Percentiles rank a stretch among this genome's conserved stretches.
Evolutionary conservation across 2,329 filamentous ascomycete genomes (phyloP).

Genomic region (Paraphaeosphaeria minitans): DNA sequence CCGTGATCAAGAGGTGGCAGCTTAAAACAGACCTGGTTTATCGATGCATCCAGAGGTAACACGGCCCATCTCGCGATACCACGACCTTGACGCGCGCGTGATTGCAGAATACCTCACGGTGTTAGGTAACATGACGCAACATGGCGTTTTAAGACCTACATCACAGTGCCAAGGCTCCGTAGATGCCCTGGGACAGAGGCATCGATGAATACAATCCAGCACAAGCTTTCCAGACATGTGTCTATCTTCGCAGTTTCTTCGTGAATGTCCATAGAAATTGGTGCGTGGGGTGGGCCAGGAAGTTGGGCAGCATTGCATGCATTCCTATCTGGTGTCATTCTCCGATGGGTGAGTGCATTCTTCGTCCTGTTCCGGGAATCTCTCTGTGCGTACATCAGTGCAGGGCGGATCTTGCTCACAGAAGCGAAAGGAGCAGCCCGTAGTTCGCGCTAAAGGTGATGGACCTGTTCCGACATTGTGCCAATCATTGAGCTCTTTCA

Average conservation of each 20-base stretch:
- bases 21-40: neutral
- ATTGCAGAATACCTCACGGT: neutral
- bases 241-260: neutral
- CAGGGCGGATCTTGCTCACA: neutral
- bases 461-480: constrained; percentile 9
- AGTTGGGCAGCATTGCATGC: too few species aligned
- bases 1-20: neutral
- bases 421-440: neutral
- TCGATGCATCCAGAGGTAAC: neutral
- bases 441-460: neutral
- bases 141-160: too few species aligned
- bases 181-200: neutral
- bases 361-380: neutral
- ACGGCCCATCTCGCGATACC: neutral
- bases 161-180: neutral
- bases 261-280: neutral
- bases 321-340: neutral
- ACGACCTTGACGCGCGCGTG: neutral
- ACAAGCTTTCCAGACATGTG: neutral
- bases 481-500: constrained; percentile 11
- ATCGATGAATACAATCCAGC: neutral
- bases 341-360: neutral
- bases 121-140: neutral
- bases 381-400: neutral
- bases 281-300: too few species aligned